A percentile compares a stretch with the other conserved stretches of the same genome.
Conservation (phyloP, 1,139 yeast genomes). For the Scheffersomyces parashehatae region DNA sequence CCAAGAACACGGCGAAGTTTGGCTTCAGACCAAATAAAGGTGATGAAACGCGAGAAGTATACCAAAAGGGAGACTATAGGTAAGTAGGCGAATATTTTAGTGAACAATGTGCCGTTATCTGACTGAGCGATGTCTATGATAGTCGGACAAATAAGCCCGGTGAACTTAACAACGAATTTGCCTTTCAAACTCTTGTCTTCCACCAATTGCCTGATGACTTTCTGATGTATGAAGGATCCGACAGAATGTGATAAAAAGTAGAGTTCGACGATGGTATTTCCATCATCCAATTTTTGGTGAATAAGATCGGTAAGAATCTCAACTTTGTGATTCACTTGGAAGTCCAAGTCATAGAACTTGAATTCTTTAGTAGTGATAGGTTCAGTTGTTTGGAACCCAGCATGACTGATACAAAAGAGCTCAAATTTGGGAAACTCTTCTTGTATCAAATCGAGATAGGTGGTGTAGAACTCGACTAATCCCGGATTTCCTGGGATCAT, state of each 20-base stretch:
- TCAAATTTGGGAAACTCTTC: constrained; percentile 45
- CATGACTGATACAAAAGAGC: constrained; percentile 55
- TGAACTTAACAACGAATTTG: constrained; percentile 31
- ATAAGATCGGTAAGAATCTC: constrained; percentile 36
- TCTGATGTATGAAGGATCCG: constrained; percentile 58
- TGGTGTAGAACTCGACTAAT: constrained; percentile 54
- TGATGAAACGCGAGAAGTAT: constrained; percentile 20
- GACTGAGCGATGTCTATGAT: constrained; percentile 56
- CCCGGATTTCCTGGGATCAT: constrained; percentile 75
- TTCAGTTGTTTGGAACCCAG: constrained; percentile 43
- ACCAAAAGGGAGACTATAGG: constrained; percentile 35
- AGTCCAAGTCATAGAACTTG: constrained; percentile 39
- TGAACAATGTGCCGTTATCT: constrained; percentile 46
- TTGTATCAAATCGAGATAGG: constrained; percentile 49
- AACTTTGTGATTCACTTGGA: constrained; percentile 53
- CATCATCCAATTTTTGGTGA: constrained; percentile 8
- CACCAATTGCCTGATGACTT: constrained; percentile 35
- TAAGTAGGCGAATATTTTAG: constrained; percentile 26
- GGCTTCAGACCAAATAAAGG: constrained; percentile 20
- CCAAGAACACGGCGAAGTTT: constrained; percentile 22
- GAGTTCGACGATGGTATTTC: constrained; percentile 30
- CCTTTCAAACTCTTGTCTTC: constrained; percentile 20
- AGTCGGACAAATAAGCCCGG: constrained; percentile 69
- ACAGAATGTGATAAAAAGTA: constrained; percentile 61
- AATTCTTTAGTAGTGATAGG: constrained; percentile 5